phyloP scores from a whole-genome alignment of 306 rosid species.

The Acmispon strigosus region DNA sequence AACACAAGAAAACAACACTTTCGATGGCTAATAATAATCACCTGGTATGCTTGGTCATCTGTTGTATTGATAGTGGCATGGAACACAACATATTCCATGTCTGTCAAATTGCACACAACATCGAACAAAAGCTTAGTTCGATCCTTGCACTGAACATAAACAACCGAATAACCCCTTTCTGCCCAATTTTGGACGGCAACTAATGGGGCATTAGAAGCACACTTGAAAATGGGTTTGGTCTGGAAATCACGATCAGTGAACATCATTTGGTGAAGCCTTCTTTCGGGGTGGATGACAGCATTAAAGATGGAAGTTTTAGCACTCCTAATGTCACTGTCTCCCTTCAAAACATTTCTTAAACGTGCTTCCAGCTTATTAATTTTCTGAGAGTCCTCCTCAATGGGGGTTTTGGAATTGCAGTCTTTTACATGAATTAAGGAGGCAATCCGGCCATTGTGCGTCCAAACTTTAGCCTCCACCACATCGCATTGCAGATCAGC shows the following conservation, averaged over 20 bases:
- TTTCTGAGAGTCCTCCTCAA: conserved; percentile 59
- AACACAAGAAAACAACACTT: background rate
- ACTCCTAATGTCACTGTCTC: conserved; percentile 67
- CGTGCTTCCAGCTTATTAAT: conserved; percentile 58
- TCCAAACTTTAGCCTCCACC: conserved; percentile 92
- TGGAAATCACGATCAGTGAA: conserved; percentile 85
- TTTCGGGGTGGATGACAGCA: conserved; percentile 61
- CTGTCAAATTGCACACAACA: conserved; percentile 84
- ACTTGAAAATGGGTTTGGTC: conserved; percentile 51
- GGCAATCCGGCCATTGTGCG: conserved; percentile 82
- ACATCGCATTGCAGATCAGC: conserved; percentile 73
- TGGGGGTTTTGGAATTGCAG: conserved; percentile 43
- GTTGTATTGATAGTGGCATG: conserved; percentile 76
- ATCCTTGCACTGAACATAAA: conserved; percentile 86
- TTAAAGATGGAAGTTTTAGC: conserved; percentile 61
- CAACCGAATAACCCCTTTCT: conserved; percentile 79
- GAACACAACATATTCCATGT: conserved; percentile 90
- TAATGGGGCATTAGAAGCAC: conserved; percentile 33
- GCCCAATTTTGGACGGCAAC: conserved; percentile 86
- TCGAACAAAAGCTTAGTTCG: conserved; percentile 74
- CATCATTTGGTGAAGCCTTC: conserved; percentile 95
- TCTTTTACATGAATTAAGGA: conserved; percentile 65
- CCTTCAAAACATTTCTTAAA: conserved; percentile 73
- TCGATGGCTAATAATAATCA: conserved; percentile 15
- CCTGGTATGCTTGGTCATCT: conserved; percentile 60